Percentiles rank a stretch among this genome's conserved stretches.
Evolutionary conservation across 2,329 filamentous ascomycete species (phyloP).

Genomic region (Exophiala lecanii-corni): DNA sequence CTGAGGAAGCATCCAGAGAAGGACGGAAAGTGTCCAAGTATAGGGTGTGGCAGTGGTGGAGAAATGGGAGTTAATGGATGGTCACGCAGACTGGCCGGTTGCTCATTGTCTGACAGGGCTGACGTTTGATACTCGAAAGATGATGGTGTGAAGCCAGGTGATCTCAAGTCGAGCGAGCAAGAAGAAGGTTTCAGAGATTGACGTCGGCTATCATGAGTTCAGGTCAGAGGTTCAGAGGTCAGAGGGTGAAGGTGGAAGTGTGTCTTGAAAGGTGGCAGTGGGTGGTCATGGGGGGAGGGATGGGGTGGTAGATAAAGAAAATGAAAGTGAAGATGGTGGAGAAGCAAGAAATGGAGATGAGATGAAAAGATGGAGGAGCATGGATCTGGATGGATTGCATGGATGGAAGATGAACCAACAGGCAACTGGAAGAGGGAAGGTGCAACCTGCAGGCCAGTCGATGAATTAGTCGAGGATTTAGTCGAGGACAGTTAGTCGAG

Average conservation of each 20-base stretch:
- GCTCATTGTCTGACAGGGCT: conserved; percentile 14
- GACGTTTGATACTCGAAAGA: conserved; percentile 12
- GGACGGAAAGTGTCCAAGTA: not conserved
- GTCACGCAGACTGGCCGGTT: conserved; percentile 18
- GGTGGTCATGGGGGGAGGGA: conserved; percentile 2
- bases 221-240: not conserved
- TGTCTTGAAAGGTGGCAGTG: not conserved
- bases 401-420: not conserved
- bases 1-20: conserved; percentile 4
- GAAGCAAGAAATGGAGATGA: no score
- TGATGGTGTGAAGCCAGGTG: not conserved
- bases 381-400: not conserved
- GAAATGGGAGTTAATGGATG: conserved; percentile 9
- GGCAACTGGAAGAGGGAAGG: no score
- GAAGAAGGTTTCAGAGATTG: not conserved
- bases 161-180: no score
- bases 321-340: not conserved
- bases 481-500: no score
- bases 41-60: conserved; percentile 15
- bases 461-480: not conserved
- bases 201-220: not conserved
- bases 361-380: no score
- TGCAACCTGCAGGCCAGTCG: no score
- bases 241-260: not conserved
- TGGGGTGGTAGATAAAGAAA: conserved; percentile 3